Evolutionary conservation across 164 flowering plant species (phyloP).

Genomic region (Platanus orientalis): DNA sequence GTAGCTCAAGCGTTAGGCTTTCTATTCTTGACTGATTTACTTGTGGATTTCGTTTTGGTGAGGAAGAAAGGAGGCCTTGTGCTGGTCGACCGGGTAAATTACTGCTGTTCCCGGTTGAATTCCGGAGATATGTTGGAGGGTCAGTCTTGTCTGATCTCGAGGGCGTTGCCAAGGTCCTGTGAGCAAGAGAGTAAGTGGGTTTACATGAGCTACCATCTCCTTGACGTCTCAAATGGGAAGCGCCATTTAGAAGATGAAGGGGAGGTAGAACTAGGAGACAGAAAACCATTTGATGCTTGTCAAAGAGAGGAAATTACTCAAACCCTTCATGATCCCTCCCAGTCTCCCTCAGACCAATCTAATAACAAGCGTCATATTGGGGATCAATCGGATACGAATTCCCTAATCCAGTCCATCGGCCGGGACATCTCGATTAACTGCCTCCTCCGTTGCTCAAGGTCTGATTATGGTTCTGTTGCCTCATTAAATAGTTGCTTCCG

Average conservation of each 20-base stretch:
- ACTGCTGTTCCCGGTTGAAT: slow-evolving; percentile 12
- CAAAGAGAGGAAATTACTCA: not conserved
- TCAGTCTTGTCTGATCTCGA: slow-evolving; percentile 28
- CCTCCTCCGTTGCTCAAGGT: slow-evolving; percentile 70
- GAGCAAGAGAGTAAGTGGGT: slow-evolving; percentile 31
- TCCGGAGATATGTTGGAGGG: slow-evolving; percentile 30
- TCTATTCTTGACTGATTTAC: slow-evolving; percentile 1
- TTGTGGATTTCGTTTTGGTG: slow-evolving; percentile 16
- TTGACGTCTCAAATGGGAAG: slow-evolving; percentile 26
- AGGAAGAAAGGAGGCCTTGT: slow-evolving; percentile 22
- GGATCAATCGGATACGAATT: slow-evolving; percentile 31
- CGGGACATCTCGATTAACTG: slow-evolving; percentile 72
- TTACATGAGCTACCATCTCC: slow-evolving; percentile 22
- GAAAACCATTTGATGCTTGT: slow-evolving; percentile 10
- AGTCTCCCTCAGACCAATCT: slow-evolving; percentile 22
- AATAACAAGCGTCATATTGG: slow-evolving; percentile 25
- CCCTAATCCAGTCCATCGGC: slow-evolving; percentile 57
- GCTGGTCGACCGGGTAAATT: slow-evolving; percentile 1
- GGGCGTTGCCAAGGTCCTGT: slow-evolving; percentile 28
- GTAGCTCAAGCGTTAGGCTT: not conserved
- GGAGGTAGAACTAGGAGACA: slow-evolving; percentile 20
- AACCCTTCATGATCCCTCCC: slow-evolving; percentile 8
- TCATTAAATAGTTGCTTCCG: slow-evolving; percentile 62
- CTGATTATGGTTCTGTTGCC: slow-evolving; percentile 75
- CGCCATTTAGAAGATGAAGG: slow-evolving; percentile 33